These are phyloP conservation scores for Bocquillonia castaneifolia DNA, from an alignment of 441 rosid genomes.

Conservation along the genomic window DNA sequence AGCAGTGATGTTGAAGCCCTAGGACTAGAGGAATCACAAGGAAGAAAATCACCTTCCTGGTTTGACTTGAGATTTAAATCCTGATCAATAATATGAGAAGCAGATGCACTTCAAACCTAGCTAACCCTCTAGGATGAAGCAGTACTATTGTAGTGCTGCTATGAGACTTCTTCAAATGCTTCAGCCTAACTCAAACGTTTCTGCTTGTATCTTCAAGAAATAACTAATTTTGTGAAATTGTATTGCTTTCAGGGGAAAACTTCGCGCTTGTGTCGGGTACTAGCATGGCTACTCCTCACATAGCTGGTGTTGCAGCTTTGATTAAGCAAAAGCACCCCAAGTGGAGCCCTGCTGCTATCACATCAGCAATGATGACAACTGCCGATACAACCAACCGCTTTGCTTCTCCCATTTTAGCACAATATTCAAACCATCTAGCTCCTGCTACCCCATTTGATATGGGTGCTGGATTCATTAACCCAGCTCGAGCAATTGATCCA, in stretches of 20 bases:
- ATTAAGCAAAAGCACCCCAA: conserved; percentile 67
- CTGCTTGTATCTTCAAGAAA: neutral
- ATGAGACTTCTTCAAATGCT: conserved; percentile 3
- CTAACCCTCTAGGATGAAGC: neutral
- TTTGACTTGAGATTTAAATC: neutral
- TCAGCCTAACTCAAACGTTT: neutral
- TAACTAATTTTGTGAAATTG: neutral
- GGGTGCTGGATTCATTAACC: conserved; percentile 87
- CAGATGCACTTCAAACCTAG: neutral
- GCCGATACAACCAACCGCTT: conserved; percentile 45
- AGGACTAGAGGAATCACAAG: neutral
- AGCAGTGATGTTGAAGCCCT: neutral
- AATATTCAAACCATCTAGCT: conserved; percentile 52
- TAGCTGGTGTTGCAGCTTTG: conserved; percentile 82
- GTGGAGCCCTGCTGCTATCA: conserved; percentile 81
- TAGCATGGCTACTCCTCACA: conserved; percentile 94
- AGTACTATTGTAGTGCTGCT: conserved; percentile 1
- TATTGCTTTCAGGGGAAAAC: conserved; percentile 48
- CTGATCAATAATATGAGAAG: neutral
- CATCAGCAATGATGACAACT: conserved; percentile 81
- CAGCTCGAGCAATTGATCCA: conserved; percentile 74
- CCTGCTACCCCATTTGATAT: conserved; percentile 90
- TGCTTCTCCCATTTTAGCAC: conserved; percentile 77
- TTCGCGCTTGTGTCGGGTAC: conserved; percentile 90
- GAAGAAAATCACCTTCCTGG: neutral